Percentiles rank a stretch among this genome's conserved stretches.
Evolutionary conservation across 2,329 filamentous ascomycete genomes (phyloP).

Genomic region (Pseudogymnoascus verrucosus): DNA sequence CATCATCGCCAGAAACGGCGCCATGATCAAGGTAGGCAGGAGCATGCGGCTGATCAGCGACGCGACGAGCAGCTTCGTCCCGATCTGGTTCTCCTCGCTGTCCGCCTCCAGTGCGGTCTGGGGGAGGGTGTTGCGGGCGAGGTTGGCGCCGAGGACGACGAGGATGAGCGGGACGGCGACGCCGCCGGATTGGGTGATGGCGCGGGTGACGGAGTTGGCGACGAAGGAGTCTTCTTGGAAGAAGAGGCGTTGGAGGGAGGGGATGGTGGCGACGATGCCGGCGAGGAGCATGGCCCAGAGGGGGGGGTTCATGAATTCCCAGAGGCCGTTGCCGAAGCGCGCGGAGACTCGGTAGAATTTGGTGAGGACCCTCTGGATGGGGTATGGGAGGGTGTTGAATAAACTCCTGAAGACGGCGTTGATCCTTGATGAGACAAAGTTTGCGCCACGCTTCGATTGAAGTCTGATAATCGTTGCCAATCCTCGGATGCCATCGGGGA

Average conservation of each 20-base stretch:
- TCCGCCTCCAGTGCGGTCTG: constrained; percentile 51
- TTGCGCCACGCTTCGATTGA: constrained; percentile 22
- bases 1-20: constrained; percentile 73
- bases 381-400: constrained; percentile 43
- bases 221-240: constrained; percentile 85
- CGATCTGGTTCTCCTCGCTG: constrained; percentile 60
- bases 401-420: constrained; percentile 13
- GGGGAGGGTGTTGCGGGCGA: constrained; percentile 83
- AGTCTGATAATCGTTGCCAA: constrained; percentile 32
- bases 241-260: constrained; percentile 72
- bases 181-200: constrained; percentile 74
- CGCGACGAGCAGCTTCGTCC: constrained; percentile 73
- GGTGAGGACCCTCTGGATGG: constrained; percentile 42
- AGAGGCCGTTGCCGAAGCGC: constrained; percentile 59
- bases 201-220: constrained; percentile 85
- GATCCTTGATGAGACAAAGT: constrained; percentile 14
- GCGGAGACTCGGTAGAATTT: constrained; percentile 32
- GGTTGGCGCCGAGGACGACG: constrained; percentile 88
- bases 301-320: constrained; percentile 97
- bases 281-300: constrained; percentile 94
- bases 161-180: constrained; percentile 93
- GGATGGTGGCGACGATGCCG: constrained; percentile 85
- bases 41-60: constrained; percentile 86
- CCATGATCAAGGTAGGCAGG: constrained; percentile 85
- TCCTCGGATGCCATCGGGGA: constrained; percentile 36